Evolutionary conservation across 2,329 filamentous ascomycete genomes (phyloP).

Genomic region (Chaetomium sp.): DNA sequence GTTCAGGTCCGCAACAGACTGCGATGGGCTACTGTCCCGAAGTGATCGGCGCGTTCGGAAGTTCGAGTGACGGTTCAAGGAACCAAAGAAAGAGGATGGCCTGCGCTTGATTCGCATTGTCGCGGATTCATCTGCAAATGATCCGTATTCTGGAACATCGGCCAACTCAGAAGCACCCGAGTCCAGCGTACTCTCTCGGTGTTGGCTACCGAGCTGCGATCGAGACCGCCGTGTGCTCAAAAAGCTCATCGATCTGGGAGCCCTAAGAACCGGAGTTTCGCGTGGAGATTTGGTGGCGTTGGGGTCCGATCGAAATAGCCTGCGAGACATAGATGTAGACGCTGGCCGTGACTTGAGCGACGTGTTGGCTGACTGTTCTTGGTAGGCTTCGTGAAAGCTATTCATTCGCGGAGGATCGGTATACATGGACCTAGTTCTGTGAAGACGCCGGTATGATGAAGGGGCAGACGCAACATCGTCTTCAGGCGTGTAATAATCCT

Average conservation of each 20-base stretch:
- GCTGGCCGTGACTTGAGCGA: background rate
- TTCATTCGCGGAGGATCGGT: conserved; percentile 24
- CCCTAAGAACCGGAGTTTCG: conserved; percentile 30
- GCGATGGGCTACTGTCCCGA: conserved; percentile 37
- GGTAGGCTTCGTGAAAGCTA: conserved; percentile 10
- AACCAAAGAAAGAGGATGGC: conserved; percentile 39
- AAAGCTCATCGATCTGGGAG: conserved; percentile 52
- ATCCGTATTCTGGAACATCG: conserved; percentile 2
- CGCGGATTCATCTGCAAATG: conserved; percentile 6
- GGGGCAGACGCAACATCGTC: conserved; percentile 43
- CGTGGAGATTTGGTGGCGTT: conserved; percentile 28
- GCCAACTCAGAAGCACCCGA: background rate
- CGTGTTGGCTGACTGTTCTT: background rate
- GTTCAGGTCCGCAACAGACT: conserved; percentile 4
- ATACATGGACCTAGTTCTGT: conserved; percentile 52
- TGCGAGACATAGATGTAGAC: conserved; percentile 4
- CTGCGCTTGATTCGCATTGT: conserved; percentile 31
- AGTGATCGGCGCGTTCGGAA: conserved; percentile 44
- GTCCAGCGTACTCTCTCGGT: conserved; percentile 25
- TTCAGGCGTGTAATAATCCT: conserved; percentile 42
- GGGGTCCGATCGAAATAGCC: conserved; percentile 18
- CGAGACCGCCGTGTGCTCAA: conserved; percentile 29
- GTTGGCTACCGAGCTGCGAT: conserved; percentile 31
- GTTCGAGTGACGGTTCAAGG: conserved; percentile 32
- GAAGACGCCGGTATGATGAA: conserved; percentile 44